Conservation (phyloP, 176 grass and related monocot species). For the Lolium perenne region DNA sequence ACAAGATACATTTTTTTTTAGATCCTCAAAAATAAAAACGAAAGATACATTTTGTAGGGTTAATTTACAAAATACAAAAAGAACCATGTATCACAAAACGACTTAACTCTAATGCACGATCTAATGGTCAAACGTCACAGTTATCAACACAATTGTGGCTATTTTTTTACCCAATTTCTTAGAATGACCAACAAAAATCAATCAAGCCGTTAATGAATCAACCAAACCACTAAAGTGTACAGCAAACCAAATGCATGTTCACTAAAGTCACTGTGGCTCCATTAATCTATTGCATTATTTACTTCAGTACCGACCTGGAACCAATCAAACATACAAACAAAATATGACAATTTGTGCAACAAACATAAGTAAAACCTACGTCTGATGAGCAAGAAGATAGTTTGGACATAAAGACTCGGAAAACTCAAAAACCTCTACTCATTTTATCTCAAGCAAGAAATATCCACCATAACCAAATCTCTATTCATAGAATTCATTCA, state of each 20-base stretch:
- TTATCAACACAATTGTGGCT: neutral
- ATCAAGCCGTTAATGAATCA: slow-evolving; percentile 4
- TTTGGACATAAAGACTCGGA: neutral
- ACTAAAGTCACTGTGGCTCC: neutral
- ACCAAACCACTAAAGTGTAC: neutral
- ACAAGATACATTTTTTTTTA: neutral
- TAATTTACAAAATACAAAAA: neutral
- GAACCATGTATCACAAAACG: slow-evolving; percentile 1
- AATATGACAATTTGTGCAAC: neutral
- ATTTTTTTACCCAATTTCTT: neutral
- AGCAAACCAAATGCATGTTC: neutral
- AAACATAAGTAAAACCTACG: neutral
- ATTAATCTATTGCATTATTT: slow-evolving; percentile 1
- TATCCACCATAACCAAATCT: neutral
- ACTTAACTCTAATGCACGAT: neutral
- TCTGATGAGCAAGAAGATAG: neutral
- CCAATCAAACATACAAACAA: neutral
- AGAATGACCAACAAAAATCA: slow-evolving; percentile 7
- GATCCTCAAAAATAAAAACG: too few relatives aligned
- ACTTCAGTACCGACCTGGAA: neutral
- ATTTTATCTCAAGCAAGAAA: slow-evolving; percentile 10
- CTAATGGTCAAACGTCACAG: neutral
- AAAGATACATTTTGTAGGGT: neutral
- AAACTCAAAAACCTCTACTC: slow-evolving; percentile 11
- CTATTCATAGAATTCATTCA: slow-evolving; percentile 5